Evolutionary conservation across 176 grass and related monocot species (phyloP).

Genomic region (barley (Hordeum vulgare)): DNA sequence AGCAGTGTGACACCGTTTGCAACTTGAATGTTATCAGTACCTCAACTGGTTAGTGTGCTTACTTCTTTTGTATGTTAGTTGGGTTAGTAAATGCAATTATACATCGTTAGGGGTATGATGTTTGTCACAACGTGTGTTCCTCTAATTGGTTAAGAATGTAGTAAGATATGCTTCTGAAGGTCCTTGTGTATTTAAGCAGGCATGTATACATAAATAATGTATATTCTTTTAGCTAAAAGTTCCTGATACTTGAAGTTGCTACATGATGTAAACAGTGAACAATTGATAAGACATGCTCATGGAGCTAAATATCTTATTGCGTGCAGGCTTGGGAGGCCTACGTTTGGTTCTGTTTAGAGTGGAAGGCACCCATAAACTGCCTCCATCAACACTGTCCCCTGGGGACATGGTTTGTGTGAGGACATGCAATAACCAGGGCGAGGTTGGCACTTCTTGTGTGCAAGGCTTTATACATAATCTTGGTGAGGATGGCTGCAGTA

Average conservation of each 20-base stretch:
- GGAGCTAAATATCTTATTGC: neutral
- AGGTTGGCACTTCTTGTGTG: conserved; percentile 57
- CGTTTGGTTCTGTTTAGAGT: conserved; percentile 81
- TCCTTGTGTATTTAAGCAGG: neutral
- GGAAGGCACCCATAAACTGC: conserved; percentile 58
- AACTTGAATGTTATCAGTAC: conserved; percentile 71
- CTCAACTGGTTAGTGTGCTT: conserved; percentile 66
- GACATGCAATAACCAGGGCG: conserved; percentile 62
- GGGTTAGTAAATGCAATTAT: neutral
- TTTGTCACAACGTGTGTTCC: neutral
- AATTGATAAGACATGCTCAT: neutral
- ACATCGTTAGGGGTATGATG: neutral
- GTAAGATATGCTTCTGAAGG: neutral
- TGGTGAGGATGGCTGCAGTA: conserved; percentile 70
- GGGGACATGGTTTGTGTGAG: conserved; percentile 86
- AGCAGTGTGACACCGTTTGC: conserved; percentile 80
- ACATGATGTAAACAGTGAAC: neutral
- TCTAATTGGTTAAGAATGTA: neutral
- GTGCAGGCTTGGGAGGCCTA: conserved; percentile 60
- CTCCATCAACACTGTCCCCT: conserved; percentile 72
- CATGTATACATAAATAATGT: neutral
- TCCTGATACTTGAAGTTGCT: conserved; percentile 1
- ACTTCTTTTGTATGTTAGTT: neutral
- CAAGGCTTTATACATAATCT: conserved; percentile 77
- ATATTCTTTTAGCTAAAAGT: neutral